Conservation (phyloP, 2,329 filamentous ascomycete species). For the Emmonsiellopsis sp. region DNA sequence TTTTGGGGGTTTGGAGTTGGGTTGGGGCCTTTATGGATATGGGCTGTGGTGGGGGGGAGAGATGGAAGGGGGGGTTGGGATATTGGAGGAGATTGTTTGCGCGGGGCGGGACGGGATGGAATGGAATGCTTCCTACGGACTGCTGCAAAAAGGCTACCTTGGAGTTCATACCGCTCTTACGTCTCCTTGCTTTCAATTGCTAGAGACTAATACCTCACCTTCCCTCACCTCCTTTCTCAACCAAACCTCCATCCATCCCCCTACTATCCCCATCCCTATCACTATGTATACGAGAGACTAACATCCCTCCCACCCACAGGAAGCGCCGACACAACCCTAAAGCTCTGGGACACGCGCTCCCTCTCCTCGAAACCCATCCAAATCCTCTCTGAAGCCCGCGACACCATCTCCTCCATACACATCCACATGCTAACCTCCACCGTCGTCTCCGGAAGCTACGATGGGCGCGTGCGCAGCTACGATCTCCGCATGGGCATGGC, state of each 20-base stretch:
- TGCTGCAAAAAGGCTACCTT: no score
- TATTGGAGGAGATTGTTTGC: no score
- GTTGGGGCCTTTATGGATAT: neutral
- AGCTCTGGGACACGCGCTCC: slow-evolving; percentile 34
- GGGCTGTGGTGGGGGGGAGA: no score
- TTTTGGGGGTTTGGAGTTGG: neutral
- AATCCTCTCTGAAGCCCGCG: slow-evolving; percentile 31
- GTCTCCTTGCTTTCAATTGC: no score
- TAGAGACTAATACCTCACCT: neutral
- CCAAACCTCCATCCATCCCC: neutral
- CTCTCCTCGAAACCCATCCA: slow-evolving; percentile 35
- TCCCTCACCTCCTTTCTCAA: neutral
- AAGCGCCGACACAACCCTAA: slow-evolving; percentile 36
- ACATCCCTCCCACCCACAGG: slow-evolving; percentile 16
- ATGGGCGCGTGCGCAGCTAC: slow-evolving; percentile 72
- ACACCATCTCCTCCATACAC: slow-evolving; percentile 33
- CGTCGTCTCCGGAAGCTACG: slow-evolving; percentile 70
- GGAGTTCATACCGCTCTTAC: no score
- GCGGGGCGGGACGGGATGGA: no score
- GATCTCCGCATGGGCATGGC: slow-evolving; percentile 69
- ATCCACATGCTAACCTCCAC: slow-evolving; percentile 31
- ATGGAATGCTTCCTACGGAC: no score
- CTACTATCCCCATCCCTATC: neutral
- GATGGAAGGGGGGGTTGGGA: neutral
- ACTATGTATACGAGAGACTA: neutral